These are phyloP conservation scores for Emericellopsis atlantica DNA, from an alignment of 2,329 filamentous ascomycete species.

Conservation along the genomic window DNA sequence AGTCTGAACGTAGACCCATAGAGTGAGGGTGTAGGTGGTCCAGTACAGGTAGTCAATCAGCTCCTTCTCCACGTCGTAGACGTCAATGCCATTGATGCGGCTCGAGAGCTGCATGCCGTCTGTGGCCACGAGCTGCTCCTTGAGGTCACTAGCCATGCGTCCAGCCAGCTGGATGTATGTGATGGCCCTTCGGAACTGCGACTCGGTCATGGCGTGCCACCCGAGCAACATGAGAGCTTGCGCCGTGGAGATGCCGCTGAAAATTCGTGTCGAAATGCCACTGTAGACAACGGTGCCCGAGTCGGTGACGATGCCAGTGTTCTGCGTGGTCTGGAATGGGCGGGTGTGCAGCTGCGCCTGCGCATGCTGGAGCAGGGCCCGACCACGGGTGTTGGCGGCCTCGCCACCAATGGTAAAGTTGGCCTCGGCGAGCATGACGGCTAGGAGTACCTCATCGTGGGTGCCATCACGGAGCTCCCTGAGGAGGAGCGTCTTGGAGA, in stretches of 20 bases:
- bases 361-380: constrained; percentile 20
- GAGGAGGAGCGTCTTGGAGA: constrained; percentile 26
- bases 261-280: constrained; percentile 17
- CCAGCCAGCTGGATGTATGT: constrained; percentile 21
- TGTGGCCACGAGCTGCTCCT: constrained; percentile 14
- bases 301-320: constrained; percentile 6
- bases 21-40: constrained; percentile 21
- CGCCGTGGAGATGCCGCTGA: constrained; percentile 16
- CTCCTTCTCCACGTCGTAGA: constrained; percentile 25
- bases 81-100: constrained; percentile 26
- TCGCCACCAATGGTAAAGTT: constrained; percentile 18
- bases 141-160: constrained; percentile 15
- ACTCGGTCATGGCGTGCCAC: constrained; percentile 20
- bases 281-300: constrained; percentile 6
- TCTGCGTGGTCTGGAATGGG: constrained; percentile 9
- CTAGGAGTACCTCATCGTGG: constrained; percentile 23
- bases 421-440: constrained; percentile 24
- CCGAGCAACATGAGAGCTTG: constrained; percentile 21
- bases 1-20: constrained; percentile 24
- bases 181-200: constrained; percentile 17
- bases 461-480: constrained; percentile 22
- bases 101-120: constrained; percentile 15
- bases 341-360: constrained; percentile 16
- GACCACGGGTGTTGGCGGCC: constrained; percentile 11
- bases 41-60: constrained; percentile 24